These are phyloP conservation scores for Paraphoma chrysanthemicola DNA, from an alignment of 2,329 filamentous ascomycete species.

Conservation along the genomic window DNA sequence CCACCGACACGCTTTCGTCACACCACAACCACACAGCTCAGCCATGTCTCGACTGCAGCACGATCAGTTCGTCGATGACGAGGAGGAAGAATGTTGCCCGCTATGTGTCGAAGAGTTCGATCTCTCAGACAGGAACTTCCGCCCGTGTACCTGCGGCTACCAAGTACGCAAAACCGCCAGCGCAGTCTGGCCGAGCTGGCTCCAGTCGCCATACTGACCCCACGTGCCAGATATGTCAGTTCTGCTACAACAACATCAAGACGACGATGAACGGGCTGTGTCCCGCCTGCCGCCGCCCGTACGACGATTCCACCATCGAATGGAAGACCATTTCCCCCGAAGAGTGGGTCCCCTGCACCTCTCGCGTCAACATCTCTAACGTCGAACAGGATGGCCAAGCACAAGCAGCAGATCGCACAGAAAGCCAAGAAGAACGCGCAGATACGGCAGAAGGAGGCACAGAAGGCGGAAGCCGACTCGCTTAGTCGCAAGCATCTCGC, in stretches of 20 bases:
- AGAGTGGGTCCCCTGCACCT: slow-evolving; percentile 70
- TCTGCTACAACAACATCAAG: slow-evolving; percentile 99
- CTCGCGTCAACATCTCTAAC: slow-evolving; percentile 29
- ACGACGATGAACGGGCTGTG: slow-evolving; percentile 97
- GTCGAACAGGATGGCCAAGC: slow-evolving; percentile 69
- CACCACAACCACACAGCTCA: slow-evolving; percentile 13
- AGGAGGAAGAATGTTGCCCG: slow-evolving; percentile 71
- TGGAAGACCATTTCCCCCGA: slow-evolving; percentile 95
- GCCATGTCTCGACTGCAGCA: slow-evolving; percentile 58
- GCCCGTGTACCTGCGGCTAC: slow-evolving; percentile 96
- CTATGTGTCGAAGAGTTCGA: slow-evolving; percentile 99
- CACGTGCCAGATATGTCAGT: slow-evolving; percentile 81
- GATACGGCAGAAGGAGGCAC: slow-evolving; percentile 88
- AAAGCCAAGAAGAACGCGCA: slow-evolving; percentile 95
- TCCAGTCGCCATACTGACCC: slow-evolving; percentile 30
- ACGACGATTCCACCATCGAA: slow-evolving; percentile 96
- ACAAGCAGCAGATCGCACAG: slow-evolving; percentile 75
- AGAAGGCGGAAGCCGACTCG: slow-evolving; percentile 95
- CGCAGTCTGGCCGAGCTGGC: slow-evolving; percentile 15
- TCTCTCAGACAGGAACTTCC: slow-evolving; percentile 95
- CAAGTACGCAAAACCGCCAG: slow-evolving; percentile 70
- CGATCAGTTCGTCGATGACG: slow-evolving; percentile 63
- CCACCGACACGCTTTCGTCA: slow-evolving; percentile 31
- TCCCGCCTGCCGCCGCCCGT: slow-evolving; percentile 93
- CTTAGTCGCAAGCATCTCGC: slow-evolving; percentile 95